Evolutionary conservation across 106 monocot genomes (phyloP).

Genomic region (Alisma plantagoaquatica): DNA sequence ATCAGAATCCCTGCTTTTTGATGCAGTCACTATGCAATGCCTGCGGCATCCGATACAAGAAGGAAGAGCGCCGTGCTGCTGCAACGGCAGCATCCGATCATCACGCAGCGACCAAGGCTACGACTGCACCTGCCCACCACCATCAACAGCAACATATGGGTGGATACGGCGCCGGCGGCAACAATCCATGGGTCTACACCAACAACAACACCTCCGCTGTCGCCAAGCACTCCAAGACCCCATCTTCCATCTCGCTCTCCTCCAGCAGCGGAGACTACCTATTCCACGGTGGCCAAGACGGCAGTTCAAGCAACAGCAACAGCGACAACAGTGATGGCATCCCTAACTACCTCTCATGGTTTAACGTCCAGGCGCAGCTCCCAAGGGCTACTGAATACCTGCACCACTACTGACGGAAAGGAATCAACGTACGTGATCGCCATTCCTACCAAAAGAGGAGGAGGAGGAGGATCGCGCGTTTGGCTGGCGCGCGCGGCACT

Average conservation of each 20-base stretch:
- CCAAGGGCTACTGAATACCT: conserved; percentile 8
- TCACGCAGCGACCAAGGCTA: not conserved
- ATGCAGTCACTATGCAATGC: conserved; percentile 92
- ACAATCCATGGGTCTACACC: conserved; percentile 11
- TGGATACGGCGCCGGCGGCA: conserved; percentile 19
- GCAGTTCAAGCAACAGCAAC: not conserved
- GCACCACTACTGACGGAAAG: conserved; percentile 4
- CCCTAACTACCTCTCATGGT: conserved; percentile 6
- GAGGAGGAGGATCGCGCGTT: no score
- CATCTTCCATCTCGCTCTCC: not conserved
- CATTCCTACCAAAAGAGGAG: no score
- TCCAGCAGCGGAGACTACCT: not conserved
- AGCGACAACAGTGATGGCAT: not conserved
- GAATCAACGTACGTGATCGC: no score
- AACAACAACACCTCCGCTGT: not conserved
- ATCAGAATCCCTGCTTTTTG: not conserved
- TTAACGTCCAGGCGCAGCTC: conserved; percentile 4
- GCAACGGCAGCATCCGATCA: conserved; percentile 22
- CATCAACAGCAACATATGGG: conserved; percentile 30
- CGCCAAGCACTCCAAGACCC: not conserved
- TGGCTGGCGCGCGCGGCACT: no score
- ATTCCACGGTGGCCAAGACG: not conserved
- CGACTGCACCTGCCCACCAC: conserved; percentile 1
- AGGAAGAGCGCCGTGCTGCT: conserved; percentile 82
- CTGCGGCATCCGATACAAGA: conserved; percentile 95